A percentile compares a stretch with the other conserved stretches of the same genome.
These are phyloP conservation scores for Endoconidiophora laricicola DNA, from an alignment of 2,329 filamentous ascomycete genomes.

Conservation along the genomic window DNA sequence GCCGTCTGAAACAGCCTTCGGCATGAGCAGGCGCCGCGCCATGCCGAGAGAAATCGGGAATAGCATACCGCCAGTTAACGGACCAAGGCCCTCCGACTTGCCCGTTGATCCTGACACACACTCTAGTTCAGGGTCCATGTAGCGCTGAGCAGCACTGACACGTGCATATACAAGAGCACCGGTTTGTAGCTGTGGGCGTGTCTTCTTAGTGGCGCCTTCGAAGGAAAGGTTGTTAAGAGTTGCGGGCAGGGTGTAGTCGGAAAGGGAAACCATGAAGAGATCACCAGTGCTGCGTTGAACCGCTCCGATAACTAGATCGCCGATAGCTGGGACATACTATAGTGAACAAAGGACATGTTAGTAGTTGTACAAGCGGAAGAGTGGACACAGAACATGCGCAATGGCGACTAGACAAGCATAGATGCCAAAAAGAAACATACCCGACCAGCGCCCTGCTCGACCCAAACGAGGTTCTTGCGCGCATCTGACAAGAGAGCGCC, in stretches of 20 bases:
- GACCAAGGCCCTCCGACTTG: conserved; percentile 75
- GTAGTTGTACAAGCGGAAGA: neutral
- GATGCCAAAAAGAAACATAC: conserved; percentile 29
- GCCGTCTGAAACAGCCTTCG: conserved; percentile 42
- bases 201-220: conserved; percentile 84
- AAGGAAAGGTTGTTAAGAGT: conserved; percentile 80
- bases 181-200: conserved; percentile 55
- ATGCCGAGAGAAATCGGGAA: conserved; percentile 67
- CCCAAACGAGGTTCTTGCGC: conserved; percentile 61
- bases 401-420: neutral
- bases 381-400: neutral
- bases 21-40: conserved; percentile 60
- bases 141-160: conserved; percentile 57
- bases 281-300: conserved; percentile 62
- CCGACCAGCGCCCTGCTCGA: conserved; percentile 54
- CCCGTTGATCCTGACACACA: conserved; percentile 77
- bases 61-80: conserved; percentile 70
- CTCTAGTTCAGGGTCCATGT: conserved; percentile 79
- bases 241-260: conserved; percentile 45
- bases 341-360: conserved; percentile 8
- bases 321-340: conserved; percentile 62
- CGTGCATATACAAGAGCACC: conserved; percentile 82
- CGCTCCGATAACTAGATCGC: conserved; percentile 79
- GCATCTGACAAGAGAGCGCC: conserved; percentile 50
- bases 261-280: conserved; percentile 63